Percentiles rank a stretch among this genome's conserved stretches.
These are phyloP conservation scores for Penicillium goetzii DNA, from an alignment of 495 filamentous ascomycete species.

Conservation along the genomic window DNA sequence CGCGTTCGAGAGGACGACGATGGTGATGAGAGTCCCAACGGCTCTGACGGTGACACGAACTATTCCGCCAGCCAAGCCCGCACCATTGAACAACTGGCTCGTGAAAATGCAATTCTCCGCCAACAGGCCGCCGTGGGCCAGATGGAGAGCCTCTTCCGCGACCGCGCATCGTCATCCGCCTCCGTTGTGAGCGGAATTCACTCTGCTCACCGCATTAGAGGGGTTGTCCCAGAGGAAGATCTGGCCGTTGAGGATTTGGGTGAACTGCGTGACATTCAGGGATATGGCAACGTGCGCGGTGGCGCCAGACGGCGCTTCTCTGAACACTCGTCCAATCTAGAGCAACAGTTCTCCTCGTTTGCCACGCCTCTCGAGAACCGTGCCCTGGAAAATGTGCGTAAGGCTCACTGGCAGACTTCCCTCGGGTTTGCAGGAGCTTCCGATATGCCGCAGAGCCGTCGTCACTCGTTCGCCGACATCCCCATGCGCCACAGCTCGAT, in stretches of 20 bases:
- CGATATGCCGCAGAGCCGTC: conserved; percentile 81
- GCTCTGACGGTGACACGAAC: conserved; percentile 62
- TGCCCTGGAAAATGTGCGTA: conserved; percentile 76
- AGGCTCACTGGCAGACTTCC: conserved; percentile 85
- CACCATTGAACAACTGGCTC: conserved; percentile 71
- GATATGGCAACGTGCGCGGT: conserved; percentile 45
- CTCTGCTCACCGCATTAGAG: conserved; percentile 63
- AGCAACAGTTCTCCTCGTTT: conserved; percentile 58
- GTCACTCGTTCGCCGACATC: conserved; percentile 96
- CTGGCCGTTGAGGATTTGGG: conserved; percentile 72
- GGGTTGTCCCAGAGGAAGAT: conserved; percentile 70
- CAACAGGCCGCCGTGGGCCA: conserved; percentile 61
- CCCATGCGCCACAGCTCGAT: conserved; percentile 71
- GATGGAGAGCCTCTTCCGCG: conserved; percentile 63
- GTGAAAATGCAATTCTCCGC: conserved; percentile 72
- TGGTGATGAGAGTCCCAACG: conserved; percentile 72
- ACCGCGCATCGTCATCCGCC: conserved; percentile 60
- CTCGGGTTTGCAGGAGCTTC: conserved; percentile 73
- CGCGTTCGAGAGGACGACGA: conserved; percentile 84
- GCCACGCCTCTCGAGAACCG: conserved; percentile 64
- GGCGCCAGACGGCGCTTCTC: conserved; percentile 59
- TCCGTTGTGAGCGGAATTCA: conserved; percentile 57
- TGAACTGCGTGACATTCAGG: conserved; percentile 62
- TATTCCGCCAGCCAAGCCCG: conserved; percentile 64
- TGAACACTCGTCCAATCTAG: conserved; percentile 63